Evolutionary conservation across 2,329 filamentous ascomycete species (phyloP).

Genomic region (Rhinocladiella mackenziei): DNA sequence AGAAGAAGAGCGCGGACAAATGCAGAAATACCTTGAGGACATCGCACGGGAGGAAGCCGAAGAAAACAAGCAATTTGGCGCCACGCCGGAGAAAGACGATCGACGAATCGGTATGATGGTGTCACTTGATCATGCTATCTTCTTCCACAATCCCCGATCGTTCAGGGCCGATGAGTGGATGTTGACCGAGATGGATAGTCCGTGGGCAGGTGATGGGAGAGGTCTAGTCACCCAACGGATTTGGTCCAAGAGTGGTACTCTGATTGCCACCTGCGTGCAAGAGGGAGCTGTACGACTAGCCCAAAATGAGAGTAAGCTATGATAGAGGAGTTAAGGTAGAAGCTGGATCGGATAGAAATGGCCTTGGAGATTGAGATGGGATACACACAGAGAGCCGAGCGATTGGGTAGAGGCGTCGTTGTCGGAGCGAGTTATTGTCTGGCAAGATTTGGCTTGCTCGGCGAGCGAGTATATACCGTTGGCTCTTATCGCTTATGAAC

Average conservation of each 20-base stretch:
- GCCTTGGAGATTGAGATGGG: not conserved
- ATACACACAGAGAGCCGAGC: too few species aligned
- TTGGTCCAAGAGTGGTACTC: slow-evolving; percentile 46
- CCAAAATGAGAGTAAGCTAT: slow-evolving; percentile 37
- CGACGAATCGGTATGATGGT: slow-evolving; percentile 48
- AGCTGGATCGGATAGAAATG: not conserved
- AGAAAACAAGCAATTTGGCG: slow-evolving; percentile 35
- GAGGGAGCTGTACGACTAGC: slow-evolving; percentile 48
- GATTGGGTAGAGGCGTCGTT: too few species aligned
- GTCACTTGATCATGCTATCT: slow-evolving; percentile 49
- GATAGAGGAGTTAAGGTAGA: not conserved
- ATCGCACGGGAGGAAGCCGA: slow-evolving; percentile 41
- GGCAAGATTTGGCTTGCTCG: too few species aligned
- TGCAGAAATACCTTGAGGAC: slow-evolving; percentile 40
- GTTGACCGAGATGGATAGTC: slow-evolving; percentile 48
- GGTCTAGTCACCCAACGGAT: slow-evolving; percentile 48
- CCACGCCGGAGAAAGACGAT: slow-evolving; percentile 14
- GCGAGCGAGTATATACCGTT: too few species aligned
- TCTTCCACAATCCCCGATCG: slow-evolving; percentile 48
- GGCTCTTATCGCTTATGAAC: too few species aligned
- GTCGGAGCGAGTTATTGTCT: too few species aligned
- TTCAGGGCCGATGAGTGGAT: slow-evolving; percentile 52
- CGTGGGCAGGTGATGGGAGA: slow-evolving; percentile 50
- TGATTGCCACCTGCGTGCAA: slow-evolving; percentile 50
- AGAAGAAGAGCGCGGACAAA: slow-evolving; percentile 41